phyloP scores from a whole-genome alignment of 2,329 filamentous ascomycete species.

The Eutypella sp. region DNA sequence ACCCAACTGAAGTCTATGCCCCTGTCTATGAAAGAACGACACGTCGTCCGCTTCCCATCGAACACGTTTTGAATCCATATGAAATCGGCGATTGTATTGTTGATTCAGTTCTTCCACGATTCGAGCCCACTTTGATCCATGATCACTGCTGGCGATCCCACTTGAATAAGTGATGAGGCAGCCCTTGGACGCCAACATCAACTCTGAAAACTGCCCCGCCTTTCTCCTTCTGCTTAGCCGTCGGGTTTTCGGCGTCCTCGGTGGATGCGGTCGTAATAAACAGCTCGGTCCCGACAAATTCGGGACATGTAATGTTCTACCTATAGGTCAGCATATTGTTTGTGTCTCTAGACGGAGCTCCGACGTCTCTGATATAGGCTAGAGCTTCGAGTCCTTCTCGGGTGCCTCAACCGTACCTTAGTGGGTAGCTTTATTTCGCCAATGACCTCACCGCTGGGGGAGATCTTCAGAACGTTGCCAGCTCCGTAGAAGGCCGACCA shows the following conservation, averaged over 20 bases:
- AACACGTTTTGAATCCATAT: no score
- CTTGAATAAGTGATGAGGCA: conserved; percentile 61
- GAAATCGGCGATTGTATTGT: no score
- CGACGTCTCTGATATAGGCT: not conserved
- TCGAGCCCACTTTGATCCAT: no score
- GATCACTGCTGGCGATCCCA: no score
- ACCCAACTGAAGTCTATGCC: no score
- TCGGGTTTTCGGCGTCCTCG: conserved; percentile 59
- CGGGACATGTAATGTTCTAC: conserved; percentile 72
- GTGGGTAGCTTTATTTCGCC: conserved; percentile 75
- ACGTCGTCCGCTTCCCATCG: no score
- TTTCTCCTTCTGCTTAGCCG: conserved; percentile 56
- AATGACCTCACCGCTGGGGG: conserved; percentile 62
- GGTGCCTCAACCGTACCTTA: not conserved
- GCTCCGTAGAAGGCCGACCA: conserved; percentile 88
- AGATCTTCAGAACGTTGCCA: conserved; percentile 68
- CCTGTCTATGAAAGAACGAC: no score
- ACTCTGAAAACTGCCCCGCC: conserved; percentile 72
- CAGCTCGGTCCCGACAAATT: conserved; percentile 70
- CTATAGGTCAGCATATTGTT: not conserved
- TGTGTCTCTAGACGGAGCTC: not conserved
- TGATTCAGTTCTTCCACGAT: no score
- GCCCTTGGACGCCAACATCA: conserved; percentile 67
- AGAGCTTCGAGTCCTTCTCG: not conserved
- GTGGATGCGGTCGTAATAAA: conserved; percentile 74